Base-by-base conservation (phyloP, 257 asterid species). In the Lithospermum erythrorhizon region DNA sequence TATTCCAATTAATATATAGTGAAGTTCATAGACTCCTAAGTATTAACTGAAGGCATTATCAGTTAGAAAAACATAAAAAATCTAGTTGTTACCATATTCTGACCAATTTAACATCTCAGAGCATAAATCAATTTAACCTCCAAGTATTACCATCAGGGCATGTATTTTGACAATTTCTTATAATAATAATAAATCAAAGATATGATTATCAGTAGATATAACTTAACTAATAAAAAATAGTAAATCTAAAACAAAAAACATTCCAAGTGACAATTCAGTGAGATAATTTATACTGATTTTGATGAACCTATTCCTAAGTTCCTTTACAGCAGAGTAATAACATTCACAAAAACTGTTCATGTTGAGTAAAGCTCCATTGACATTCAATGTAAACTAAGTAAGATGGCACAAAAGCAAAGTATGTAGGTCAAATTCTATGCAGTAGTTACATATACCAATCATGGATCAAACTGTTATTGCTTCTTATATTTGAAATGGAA, bases 401-500 rank as follows among this genome's bases (percentile, higher is more conserved):
- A n/a, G 11, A 53, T 53, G 57, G 57, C 57, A n/a, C 24, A 53
- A 41, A 27, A 9, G 15, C 18, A 13, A 41, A 5, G 1, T 41
- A 41, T 41, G 49, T 4, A 41, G 49, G 18, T 11, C 49, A 41
- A 41, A 13, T 41, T 11, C 13, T 41, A 41, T 41, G 17, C 49
- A 41, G 49, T 13, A 41, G 4, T 0, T 11, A 35, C 49, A 41
- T 41, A 41, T 41, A 41, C 16, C 48, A 14, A 41, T 11, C 16
- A 41, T 41, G 49, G 49, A 41, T 41, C 18, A 11, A 41, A 41
- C 15, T 41, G 18, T 41, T 41, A 11, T 41, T 41, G 18, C 17
- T 41, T 41, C 49, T 41, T 41, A 41, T 11, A 41, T 41, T 41
- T 13, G 49, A 11, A 41, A 41, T 11, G 69, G 73, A 74, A 73